phyloP scores from a whole-genome alignment of 2,329 filamentous ascomycete species.

The Pestalotiopsis sp. region DNA sequence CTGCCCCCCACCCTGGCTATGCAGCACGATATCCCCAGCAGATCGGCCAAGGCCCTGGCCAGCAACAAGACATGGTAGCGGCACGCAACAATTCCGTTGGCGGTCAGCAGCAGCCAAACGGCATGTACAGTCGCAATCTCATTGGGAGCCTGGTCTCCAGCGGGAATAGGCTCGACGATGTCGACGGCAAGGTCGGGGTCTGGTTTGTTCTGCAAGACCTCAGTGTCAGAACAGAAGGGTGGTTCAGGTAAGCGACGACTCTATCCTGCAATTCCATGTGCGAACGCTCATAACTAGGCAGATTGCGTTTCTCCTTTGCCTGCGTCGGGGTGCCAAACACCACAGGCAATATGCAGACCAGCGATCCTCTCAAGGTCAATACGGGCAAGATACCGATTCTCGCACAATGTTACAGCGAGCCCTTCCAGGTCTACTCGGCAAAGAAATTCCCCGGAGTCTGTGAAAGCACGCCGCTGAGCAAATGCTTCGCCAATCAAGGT shows the following conservation, averaged over 20 bases:
- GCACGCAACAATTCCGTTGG: background rate
- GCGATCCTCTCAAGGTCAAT: conserved; percentile 58
- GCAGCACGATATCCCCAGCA: conserved; percentile 19
- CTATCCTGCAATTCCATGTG: conserved; percentile 11
- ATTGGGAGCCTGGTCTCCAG: conserved; percentile 91
- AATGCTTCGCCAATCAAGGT: conserved; percentile 88
- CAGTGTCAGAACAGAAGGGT: conserved; percentile 89
- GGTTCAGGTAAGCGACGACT: conserved; percentile 67
- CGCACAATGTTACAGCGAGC: conserved; percentile 81
- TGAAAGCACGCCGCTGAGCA: conserved; percentile 87
- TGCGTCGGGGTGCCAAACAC: conserved; percentile 66
- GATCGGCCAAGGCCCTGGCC: conserved; percentile 12
- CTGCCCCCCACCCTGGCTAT: conserved; percentile 33
- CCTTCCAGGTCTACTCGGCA: conserved; percentile 91
- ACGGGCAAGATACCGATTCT: conserved; percentile 78
- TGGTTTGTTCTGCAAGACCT: conserved; percentile 98
- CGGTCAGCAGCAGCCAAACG: conserved; percentile 53
- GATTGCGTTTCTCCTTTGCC: conserved; percentile 73
- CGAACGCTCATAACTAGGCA: conserved; percentile 26
- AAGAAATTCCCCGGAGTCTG: conserved; percentile 99
- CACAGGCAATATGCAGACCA: conserved; percentile 32
- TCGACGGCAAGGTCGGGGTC: conserved; percentile 78
- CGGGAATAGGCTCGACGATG: conserved; percentile 80
- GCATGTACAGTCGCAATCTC: conserved; percentile 92
- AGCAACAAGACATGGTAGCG: background rate